phyloP scores from a whole-genome alignment of 139 green algal species.

The Micractinium sp. region DNA sequence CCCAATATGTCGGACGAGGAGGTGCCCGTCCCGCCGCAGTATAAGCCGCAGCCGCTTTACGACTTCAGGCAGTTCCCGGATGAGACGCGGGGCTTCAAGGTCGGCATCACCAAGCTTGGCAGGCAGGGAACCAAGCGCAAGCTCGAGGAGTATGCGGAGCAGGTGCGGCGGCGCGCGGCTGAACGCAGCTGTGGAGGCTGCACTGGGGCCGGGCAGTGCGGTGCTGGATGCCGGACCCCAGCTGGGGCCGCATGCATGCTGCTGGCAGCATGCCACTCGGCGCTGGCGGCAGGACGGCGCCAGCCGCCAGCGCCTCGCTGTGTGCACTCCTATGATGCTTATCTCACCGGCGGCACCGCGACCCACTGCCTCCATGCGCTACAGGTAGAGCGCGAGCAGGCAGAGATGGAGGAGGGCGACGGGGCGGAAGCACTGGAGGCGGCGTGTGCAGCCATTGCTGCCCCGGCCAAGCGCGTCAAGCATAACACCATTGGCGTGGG shows the following conservation, averaged over 20 bases:
- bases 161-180: conserved; percentile 2
- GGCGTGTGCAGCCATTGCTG: background rate
- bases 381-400: conserved; percentile 42
- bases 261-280: background rate
- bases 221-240: background rate
- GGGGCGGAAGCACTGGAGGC: conserved; percentile 1
- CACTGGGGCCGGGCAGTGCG: too few relatives aligned
- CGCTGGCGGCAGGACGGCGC: background rate
- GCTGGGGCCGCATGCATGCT: background rate
- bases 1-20: background rate
- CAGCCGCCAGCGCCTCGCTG: too few relatives aligned
- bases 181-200: background rate
- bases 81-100: conserved; percentile 58
- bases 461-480: conserved; percentile 50
- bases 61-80: conserved; percentile 51
- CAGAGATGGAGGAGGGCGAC: conserved; percentile 21
- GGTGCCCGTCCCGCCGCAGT: conserved; percentile 59
- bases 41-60: conserved; percentile 25
- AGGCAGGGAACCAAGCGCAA: conserved; percentile 57
- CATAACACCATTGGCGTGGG: conserved; percentile 48
- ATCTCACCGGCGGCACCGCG: too few relatives aligned
- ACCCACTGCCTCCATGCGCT: background rate
- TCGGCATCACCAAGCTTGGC: conserved; percentile 44
- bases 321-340: too few relatives aligned
- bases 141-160: conserved; percentile 65